A percentile compares a stretch with the other conserved stretches of the same genome.
These are phyloP conservation scores for Collybiopsis confluens DNA, from an alignment of 768 basidiomycete species.

Conservation along the genomic window DNA sequence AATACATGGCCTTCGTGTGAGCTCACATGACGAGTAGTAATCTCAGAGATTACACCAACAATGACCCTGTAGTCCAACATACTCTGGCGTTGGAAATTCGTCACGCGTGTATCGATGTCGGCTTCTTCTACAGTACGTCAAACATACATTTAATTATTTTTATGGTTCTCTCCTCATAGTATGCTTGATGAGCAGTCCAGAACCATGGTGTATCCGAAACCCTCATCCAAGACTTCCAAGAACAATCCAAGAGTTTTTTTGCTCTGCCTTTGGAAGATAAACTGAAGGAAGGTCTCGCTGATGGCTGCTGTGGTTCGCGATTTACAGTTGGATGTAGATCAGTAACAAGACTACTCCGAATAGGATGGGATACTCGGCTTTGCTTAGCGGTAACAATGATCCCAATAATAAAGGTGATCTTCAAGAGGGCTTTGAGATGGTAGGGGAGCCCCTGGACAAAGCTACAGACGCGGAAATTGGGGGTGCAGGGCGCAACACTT, in stretches of 20 bases:
- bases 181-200: conserved; percentile 41
- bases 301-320: not conserved
- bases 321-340: conserved; percentile 37
- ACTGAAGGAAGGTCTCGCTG: conserved; percentile 47
- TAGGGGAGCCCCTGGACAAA: conserved; percentile 47
- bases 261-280: conserved; percentile 57
- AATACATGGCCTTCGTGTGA: conserved; percentile 22
- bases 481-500: conserved; percentile 68
- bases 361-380: conserved; percentile 74
- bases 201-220: conserved; percentile 70
- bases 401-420: conserved; percentile 78
- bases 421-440: conserved; percentile 89
- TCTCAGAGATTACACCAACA: conserved; percentile 32
- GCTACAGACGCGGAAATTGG: not conserved
- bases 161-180: not conserved
- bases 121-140: conserved; percentile 75
- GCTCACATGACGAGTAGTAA: conserved; percentile 33
- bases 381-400: conserved; percentile 72
- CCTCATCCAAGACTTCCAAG: conserved; percentile 40
- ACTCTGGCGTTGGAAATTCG: conserved; percentile 55
- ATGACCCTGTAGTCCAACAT: conserved; percentile 33
- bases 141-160: not conserved
- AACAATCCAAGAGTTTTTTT: conserved; percentile 62
- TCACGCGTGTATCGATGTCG: conserved; percentile 75
- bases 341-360: conserved; percentile 62